Evolutionary conservation across 2,329 filamentous ascomycete genomes (phyloP), one percentile per base, ranked within the genome.

Genomic region (Aspergillus ochraceus): DNA sequence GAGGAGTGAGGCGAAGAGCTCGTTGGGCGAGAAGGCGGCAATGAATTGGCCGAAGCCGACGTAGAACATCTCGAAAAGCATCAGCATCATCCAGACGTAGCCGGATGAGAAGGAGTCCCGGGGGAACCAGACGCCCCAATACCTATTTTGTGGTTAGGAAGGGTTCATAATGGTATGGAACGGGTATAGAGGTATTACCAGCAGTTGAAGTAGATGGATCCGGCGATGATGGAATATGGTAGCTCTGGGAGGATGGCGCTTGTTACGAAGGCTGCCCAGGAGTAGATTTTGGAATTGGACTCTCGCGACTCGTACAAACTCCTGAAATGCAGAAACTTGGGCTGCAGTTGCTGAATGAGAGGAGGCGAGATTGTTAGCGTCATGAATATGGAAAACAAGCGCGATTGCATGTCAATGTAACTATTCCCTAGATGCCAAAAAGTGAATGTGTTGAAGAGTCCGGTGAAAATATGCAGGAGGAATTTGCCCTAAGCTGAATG

Each of bases 221-320:
- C 89, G 0, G 86, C 85, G 4, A 90, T 71, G 12, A 91, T 76
- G 0, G 84, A 83, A 65, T 90, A 91, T 0, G 90, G 90, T 0
- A 92, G 80, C 72, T 93, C 90, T 17, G 84, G 87, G 0, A 91
- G 65, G 5, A 92, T 83, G 1, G 84, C 83, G 0, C 84, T 88
- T 2, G 86, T 87, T 0, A 85, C 83, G 75, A 90, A 91, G 0
- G 89, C 88, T 14, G 84, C 75, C 90, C 90, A 92, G 1, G 85
- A 88, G 75, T 94, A 95, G 26, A 92, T 91, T 72, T 92, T 92
- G 17, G 88, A 86, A n/a, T 85, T 90, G 52, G 87, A 84, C 72
- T 95, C 91, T 5, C 91, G 84, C 1, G 83, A 86, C 71, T 89
- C 79, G 76, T 90, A 95, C 26, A 94, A 81, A 32, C 84, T 80